Base-by-base conservation (phyloP, 139 green algal genomes). In the Chlamydomonas asymmetrica region DNA sequence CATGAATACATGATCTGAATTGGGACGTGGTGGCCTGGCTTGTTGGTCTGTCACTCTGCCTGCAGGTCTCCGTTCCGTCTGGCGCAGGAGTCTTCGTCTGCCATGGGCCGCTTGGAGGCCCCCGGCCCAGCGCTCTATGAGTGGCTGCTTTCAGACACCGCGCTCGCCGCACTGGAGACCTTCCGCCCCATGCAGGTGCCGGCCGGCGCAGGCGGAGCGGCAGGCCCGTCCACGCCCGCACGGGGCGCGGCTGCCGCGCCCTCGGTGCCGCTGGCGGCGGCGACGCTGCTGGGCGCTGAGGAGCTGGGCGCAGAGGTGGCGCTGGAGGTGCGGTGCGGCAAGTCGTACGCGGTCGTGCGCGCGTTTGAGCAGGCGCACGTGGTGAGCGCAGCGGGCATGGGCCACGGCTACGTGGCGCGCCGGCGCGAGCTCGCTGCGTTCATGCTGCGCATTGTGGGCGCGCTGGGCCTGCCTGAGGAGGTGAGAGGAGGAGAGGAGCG, bases 331-430 rank as follows among this genome's bases (percentile, higher is more conserved):
- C 78, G 69, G 18, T 91, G 88, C 78, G 50, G 52, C 40, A 75
- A 86, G 22, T 85, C 87, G 2, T 94, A 91, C 67, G 62, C 73
- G 2, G 82, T 80, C 1, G 80, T 95, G 41, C 63, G 82, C 41
- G 60, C 78, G 57, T 94, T 94, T 82, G 88, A 93, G 74, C 65
- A 65, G 38, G 87, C 71, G 10, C 86, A 90, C 73, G 85, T 80
- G 69, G 73, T 91, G 39, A 80, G 75, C 52, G 75, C 93, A 49
- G 74, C 92, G 62, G 78, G 88, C 66, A 96, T 96, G 91, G 84
- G 89, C 31, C 52, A 74, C n/a, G 40, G 40, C 22, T 90, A 88
- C 63, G 40, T 92, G 29, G 72, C 41, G 6, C 64, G 66, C 10
- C 73, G 76, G 5, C 43, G 41, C 29, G 66, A 81, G 45, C 67